Percentiles rank a stretch among this genome's conserved stretches.
Conservation (phyloP, 176 grass and related monocot species). For the Phyllostachys edulis region DNA sequence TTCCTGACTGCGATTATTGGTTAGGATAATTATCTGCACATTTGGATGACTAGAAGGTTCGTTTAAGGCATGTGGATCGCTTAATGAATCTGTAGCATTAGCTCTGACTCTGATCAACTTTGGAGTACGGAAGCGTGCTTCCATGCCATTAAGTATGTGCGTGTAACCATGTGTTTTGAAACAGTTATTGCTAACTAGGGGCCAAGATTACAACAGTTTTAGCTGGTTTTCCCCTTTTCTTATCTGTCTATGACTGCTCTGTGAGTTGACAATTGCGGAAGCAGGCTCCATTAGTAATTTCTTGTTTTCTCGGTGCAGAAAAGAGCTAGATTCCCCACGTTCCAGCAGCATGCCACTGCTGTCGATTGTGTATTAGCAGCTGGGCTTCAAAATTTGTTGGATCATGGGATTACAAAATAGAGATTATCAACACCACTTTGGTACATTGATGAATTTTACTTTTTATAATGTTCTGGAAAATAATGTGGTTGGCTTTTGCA, state of each 20-base stretch:
- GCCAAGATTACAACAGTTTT: background rate
- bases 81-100: background rate
- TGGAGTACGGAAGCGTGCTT: background rate
- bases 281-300: background rate
- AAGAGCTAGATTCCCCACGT: background rate
- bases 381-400: background rate
- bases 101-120: background rate
- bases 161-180: background rate
- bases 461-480: background rate
- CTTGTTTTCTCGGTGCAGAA: background rate
- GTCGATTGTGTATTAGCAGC: background rate
- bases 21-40: background rate
- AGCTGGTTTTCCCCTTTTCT: background rate
- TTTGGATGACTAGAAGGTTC: background rate
- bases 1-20: background rate
- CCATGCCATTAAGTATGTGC: background rate
- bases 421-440: background rate
- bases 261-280: background rate
- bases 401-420: conserved; percentile 2
- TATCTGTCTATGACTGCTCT: background rate
- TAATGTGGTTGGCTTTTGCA: background rate
- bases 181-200: background rate
- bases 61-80: background rate
- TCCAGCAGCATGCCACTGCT: background rate
- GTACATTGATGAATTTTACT: conserved; percentile 1